Conservation (phyloP, 306 rosid species). For the Benincasa hispida region DNA sequence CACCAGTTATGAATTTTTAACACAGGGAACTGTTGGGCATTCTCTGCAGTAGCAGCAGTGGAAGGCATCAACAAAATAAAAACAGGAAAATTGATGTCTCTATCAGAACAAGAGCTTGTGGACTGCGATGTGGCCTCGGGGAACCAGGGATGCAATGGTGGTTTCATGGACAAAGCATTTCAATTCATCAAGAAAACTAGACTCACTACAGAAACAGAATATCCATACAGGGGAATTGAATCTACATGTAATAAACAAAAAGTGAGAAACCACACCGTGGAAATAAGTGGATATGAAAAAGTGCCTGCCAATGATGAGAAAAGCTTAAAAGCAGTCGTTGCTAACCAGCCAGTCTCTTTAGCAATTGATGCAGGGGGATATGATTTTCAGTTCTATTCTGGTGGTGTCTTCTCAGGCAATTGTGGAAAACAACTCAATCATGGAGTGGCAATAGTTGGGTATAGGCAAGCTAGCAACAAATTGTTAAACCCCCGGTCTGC, state of each 20-base stretch:
- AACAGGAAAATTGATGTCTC: slow-evolving; percentile 40
- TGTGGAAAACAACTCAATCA: slow-evolving; percentile 57
- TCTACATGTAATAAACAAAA: slow-evolving; percentile 23
- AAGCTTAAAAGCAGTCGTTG: slow-evolving; percentile 43
- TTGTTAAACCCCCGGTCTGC: no score
- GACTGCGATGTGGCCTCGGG: slow-evolving; percentile 41
- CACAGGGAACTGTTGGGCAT: slow-evolving; percentile 83
- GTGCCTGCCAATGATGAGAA: slow-evolving; percentile 41
- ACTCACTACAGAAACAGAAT: slow-evolving; percentile 26
- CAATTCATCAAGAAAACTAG: slow-evolving; percentile 27
- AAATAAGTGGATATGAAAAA: slow-evolving; percentile 34
- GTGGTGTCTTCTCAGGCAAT: slow-evolving; percentile 34
- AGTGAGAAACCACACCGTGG: slow-evolving; percentile 11
- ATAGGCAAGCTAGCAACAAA: slow-evolving; percentile 34
- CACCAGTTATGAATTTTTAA: slow-evolving; percentile 8
- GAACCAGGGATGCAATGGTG: slow-evolving; percentile 55
- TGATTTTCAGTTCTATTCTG: slow-evolving; percentile 46
- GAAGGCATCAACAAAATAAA: slow-evolving; percentile 63
- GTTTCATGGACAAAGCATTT: slow-evolving; percentile 55
- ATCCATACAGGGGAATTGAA: slow-evolving; percentile 38
- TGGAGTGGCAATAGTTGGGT: slow-evolving; percentile 55
- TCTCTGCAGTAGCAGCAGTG: slow-evolving; percentile 68
- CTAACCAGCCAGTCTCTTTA: slow-evolving; percentile 55
- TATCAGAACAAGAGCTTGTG: slow-evolving; percentile 61
- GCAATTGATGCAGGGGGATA: slow-evolving; percentile 43